Conservation (phyloP, 495 filamentous ascomycete species). For the Platismatia glauca region DNA sequence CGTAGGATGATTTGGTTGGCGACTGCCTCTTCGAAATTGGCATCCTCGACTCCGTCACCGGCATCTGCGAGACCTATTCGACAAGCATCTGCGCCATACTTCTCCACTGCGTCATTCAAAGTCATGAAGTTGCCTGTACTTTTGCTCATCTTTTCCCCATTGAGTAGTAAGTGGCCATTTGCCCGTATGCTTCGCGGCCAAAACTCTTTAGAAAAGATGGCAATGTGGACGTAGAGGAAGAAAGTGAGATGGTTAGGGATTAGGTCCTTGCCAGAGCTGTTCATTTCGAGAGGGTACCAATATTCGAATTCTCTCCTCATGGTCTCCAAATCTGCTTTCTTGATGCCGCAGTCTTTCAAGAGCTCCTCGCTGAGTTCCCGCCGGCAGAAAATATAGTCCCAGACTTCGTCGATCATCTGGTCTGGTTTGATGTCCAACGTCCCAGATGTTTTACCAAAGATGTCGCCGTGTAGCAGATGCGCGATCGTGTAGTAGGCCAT, state of each 20-base stretch:
- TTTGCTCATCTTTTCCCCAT: slow-evolving; percentile 97
- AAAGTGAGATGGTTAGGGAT: slow-evolving; percentile 91
- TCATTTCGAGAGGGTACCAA: slow-evolving; percentile 88
- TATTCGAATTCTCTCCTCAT: slow-evolving; percentile 92
- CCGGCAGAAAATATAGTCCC: slow-evolving; percentile 84
- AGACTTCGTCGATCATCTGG: slow-evolving; percentile 92
- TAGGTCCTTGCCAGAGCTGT: slow-evolving; percentile 77
- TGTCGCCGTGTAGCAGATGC: slow-evolving; percentile 73
- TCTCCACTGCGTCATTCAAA: slow-evolving; percentile 71
- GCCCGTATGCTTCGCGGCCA: slow-evolving; percentile 77
- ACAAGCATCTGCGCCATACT: slow-evolving; percentile 90
- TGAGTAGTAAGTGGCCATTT: slow-evolving; percentile 89
- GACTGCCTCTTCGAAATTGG: slow-evolving; percentile 94
- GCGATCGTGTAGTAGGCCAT: slow-evolving; percentile 96
- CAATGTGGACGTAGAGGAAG: slow-evolving; percentile 90
- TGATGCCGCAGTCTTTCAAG: slow-evolving; percentile 55
- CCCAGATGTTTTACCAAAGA: slow-evolving; percentile 68
- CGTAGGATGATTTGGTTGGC: slow-evolving; percentile 85
- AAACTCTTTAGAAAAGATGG: slow-evolving; percentile 76
- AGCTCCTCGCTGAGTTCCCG: slow-evolving; percentile 57
- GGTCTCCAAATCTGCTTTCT: slow-evolving; percentile 56
- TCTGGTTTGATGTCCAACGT: slow-evolving; percentile 59
- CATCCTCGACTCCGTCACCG: slow-evolving; percentile 89
- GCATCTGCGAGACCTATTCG: slow-evolving; percentile 89
- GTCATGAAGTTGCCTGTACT: slow-evolving; percentile 94